Evolutionary conservation across 2,329 filamentous ascomycete species (phyloP).

Genomic region (Plenodomus tracheiphilus): DNA sequence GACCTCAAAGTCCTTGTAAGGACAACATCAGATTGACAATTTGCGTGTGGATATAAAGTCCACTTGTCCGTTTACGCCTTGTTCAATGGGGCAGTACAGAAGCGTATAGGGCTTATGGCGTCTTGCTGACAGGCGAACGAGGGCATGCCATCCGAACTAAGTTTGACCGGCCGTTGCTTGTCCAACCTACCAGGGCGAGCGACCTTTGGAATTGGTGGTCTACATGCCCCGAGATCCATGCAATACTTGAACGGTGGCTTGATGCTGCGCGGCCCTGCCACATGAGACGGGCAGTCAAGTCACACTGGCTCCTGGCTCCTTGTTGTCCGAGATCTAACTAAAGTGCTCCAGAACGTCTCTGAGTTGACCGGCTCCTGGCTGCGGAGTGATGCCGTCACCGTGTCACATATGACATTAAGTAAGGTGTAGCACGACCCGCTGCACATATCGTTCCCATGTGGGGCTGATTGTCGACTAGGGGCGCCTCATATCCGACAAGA

Average conservation of each 20-base stretch:
- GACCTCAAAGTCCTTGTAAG: background rate
- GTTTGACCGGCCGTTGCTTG: slow-evolving; percentile 34
- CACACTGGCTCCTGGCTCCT: background rate
- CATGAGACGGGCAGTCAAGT: background rate
- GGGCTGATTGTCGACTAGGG: slow-evolving; percentile 31
- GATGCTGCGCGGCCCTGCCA: slow-evolving; percentile 26
- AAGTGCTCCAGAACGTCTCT: background rate
- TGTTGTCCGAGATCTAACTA: background rate
- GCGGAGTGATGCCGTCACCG: slow-evolving; percentile 13
- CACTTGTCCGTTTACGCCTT: background rate
- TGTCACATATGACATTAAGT: slow-evolving; percentile 19
- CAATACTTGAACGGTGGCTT: slow-evolving; percentile 38
- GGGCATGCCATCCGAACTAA: slow-evolving; percentile 34
- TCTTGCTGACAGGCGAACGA: slow-evolving; percentile 34
- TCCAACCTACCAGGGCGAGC: slow-evolving; percentile 17
- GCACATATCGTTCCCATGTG: slow-evolving; percentile 26
- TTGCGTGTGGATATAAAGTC: background rate
- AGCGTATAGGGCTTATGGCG: slow-evolving; percentile 8
- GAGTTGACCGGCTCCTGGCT: background rate
- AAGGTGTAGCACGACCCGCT: slow-evolving; percentile 20
- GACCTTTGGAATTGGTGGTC: slow-evolving; percentile 30
- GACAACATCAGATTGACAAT: too few relatives aligned
- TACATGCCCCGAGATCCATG: slow-evolving; percentile 14
- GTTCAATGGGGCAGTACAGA: slow-evolving; percentile 7
- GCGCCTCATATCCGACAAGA: slow-evolving; percentile 20